Base-by-base conservation (phyloP, 192 early-diverging fungal genomes). In the Cetraspora pellucida region DNA sequence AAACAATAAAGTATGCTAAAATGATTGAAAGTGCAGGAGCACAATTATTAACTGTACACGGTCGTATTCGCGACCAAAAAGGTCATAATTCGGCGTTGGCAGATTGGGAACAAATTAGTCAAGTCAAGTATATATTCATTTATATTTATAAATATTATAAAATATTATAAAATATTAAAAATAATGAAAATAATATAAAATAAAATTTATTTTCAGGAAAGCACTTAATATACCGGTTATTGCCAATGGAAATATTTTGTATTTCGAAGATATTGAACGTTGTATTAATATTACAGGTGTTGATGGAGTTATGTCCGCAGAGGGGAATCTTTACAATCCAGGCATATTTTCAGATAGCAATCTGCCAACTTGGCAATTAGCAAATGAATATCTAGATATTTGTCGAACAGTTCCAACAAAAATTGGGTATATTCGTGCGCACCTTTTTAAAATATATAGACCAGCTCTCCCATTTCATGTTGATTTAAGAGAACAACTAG, bases 241-340 rank as follows among this genome's bases (percentile, higher is more conserved):
- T 85, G 96, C 96, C 65, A 99, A 99, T 75, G 98, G 98, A n/a
- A 98, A 99, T 75, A 95, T 99, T 55, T 83, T 97, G 21, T 98
- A 98, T 77, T 83, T 85, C 28, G 94, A 98, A 81, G 97, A 99
- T 67, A 85, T 97, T 44, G 88, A 93, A 69, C 79, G 87, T 4
- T 98, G 96, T 64, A 68, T 98, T 1, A 88, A 91, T 14, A 78
- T 81, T n/a, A 99, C 97, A 10, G 93, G 93, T 13, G 93, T 88
- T 30, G 96, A 94, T 73, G 98, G 95, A 28, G 93, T 98, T 57
- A 99, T 99, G 98, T 89, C 92, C 4, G 97, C 95, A 11, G 94
- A 94, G 77, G 91, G 91, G 7, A 92, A 84, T 72, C 82, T 95
- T 11, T 93, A 95, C 73, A 98, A 98, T 77, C 98, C 97, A 0